Evolutionary conservation across 2,329 filamentous ascomycete genomes (phyloP), one percentile per base, ranked within the genome.

Genomic region (Chaetomium sp.): DNA sequence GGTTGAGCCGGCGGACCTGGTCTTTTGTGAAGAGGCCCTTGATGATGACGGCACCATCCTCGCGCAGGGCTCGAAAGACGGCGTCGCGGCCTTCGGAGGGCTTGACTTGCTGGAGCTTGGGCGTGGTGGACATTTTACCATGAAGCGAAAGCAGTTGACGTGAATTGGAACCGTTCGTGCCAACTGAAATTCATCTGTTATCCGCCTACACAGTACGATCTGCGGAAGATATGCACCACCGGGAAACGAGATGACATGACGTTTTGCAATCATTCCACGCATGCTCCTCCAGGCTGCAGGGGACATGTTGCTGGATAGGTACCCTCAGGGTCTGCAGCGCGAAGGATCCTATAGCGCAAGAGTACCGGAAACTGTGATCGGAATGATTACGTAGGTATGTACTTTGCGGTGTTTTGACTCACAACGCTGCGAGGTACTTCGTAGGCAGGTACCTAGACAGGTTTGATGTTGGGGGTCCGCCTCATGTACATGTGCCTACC

Each of bases 1-100:
- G 42, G 42, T 47, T 47, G 42, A 47, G 42, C 42, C 42, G 42
- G 42, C 7, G 19, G 4, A 47, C 42, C 19, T 47, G 42, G 42
- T 47, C 42, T 47, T 47, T 47, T 47, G 42, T 47, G n/a, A 47
- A 47, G 42, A 47, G 42, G 6, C 42, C 42, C 42, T 47, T 47
- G 6, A 47, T 47, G 42, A 47, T 47, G 19, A 47, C 42, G 42
- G 42, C 42, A 6, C 42, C 42, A 47, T 47, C 42, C 42, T 47
- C 42, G 42, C 42, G 42, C 42, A 47, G 42, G 42, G 42, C 42
- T 47, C 42, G 42, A 21, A 47, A 47, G 42, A 47, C 42, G 42
- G 42, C 42, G 42, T 47, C 42, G 42, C 19, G 42, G 42, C 42
- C 42, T 19, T 47, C 42, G 42, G 42, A 47, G 42, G 42, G 42